Base-by-base conservation (phyloP, 495 filamentous ascomycete species). In the Aspergillus funiculosus region DNA sequence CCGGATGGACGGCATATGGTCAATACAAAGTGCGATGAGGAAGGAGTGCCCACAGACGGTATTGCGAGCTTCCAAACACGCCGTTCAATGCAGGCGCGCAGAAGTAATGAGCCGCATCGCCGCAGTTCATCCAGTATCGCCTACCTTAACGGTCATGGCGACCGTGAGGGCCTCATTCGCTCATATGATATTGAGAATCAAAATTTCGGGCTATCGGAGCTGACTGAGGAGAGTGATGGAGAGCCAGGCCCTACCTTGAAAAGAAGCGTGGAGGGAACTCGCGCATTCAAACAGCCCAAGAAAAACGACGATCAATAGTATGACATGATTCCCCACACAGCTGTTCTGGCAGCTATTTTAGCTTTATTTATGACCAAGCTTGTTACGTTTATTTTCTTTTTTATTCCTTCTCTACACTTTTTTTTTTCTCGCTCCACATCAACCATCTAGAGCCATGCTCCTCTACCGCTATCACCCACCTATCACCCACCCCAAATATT, bases 31-130 rank as follows among this genome's bases (percentile, higher is more conserved):
- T 63, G 72, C 37, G 68, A 69, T 45, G 78, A 79, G 31, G 85
- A 94, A 58, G 86, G 80, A 20, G 84, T 90, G 11, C 92, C 91
- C 11, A 95, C 89, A 15, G 92, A 98, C 59, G 87, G 82, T 47
- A 80, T 98, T 50, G 82, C 86, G n/a, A 84, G 86, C 51, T 75
- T 89, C 47, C 83, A 89, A 54, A 96, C 94, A 13, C 79, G 92
- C 43, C 78, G 86, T 37, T 90, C 85, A 52, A 96, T 98, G 92
- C 94, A 98, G 57, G 71, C 85, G 26, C 74, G 89, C 41, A 75
- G 94, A 34, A 87, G 82, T 64, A 68, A 59, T 29, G 78, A 81
- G 36, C 67, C 69, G 31, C 74, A 75, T 51, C 65, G 71, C 20
- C 64, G 70, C 18, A 76, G 76, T 48, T 73, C 67, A n/a, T 77